Evolutionary conservation across 768 basidiomycete species (phyloP).

Genomic region (Panus rudis): DNA sequence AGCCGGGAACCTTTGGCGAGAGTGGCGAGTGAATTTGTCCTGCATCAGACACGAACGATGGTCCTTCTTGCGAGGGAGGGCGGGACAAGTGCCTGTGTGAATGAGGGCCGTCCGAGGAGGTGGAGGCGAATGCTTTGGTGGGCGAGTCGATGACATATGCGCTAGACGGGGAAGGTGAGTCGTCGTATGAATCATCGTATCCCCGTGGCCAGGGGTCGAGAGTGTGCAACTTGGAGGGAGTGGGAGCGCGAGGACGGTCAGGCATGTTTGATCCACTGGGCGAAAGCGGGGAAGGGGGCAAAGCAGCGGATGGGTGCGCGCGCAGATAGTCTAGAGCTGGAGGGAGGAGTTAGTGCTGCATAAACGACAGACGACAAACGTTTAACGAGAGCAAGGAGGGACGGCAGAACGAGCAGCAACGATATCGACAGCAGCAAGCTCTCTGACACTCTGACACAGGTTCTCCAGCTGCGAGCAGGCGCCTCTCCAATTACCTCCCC

Average conservation of each 20-base stretch:
- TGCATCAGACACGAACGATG: constrained; percentile 30
- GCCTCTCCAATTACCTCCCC: not conserved
- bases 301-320: constrained; percentile 24
- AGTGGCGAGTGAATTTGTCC: constrained; percentile 25
- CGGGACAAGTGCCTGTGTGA: constrained; percentile 30
- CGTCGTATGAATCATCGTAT: constrained; percentile 16
- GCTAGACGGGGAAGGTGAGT: constrained; percentile 19
- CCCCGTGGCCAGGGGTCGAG: constrained; percentile 15
- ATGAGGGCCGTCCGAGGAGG: constrained; percentile 21
- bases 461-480: not conserved
- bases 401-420: constrained; percentile 5
- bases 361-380: constrained; percentile 12
- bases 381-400: constrained; percentile 10
- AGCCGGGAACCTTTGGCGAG: constrained; percentile 37
- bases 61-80: constrained; percentile 35
- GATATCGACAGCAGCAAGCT: constrained; percentile 7
- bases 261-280: constrained; percentile 21
- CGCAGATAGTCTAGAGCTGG: constrained; percentile 18
- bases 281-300: constrained; percentile 29
- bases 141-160: constrained; percentile 25
- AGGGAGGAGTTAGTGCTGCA: constrained; percentile 9
- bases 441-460: too few species aligned
- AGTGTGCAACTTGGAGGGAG: constrained; percentile 23
- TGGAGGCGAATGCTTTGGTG: constrained; percentile 12
- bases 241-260: constrained; percentile 34